Evolutionary conservation across 2,329 filamentous ascomycete species (phyloP).

Genomic region (Colletotrichum sp.): DNA sequence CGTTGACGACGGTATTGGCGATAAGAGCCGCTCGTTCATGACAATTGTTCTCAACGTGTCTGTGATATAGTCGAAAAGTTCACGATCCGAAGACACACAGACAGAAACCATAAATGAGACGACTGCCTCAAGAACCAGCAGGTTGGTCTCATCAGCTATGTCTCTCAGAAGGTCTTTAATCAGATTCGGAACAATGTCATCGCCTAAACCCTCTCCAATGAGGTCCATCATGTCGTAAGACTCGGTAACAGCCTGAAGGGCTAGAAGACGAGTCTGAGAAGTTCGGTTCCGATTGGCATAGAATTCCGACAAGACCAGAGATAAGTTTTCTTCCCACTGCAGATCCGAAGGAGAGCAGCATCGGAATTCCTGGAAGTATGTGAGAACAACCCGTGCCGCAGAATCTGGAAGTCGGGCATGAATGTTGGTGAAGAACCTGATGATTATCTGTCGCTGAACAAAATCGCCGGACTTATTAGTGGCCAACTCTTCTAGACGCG

Average conservation of each 20-base stretch:
- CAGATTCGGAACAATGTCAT: constrained; percentile 62
- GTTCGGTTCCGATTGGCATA: constrained; percentile 67
- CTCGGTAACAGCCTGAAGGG: constrained; percentile 64
- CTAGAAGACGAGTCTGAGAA: constrained; percentile 65
- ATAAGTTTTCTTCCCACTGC: constrained; percentile 70
- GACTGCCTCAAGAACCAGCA: constrained; percentile 66
- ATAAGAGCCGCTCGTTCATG: constrained; percentile 50
- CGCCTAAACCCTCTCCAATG: constrained; percentile 59
- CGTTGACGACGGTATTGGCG: constrained; percentile 39
- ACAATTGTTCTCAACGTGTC: constrained; percentile 57
- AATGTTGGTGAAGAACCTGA: constrained; percentile 69
- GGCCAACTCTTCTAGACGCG: constrained; percentile 54
- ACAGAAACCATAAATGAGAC: constrained; percentile 70
- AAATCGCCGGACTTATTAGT: constrained; percentile 54
- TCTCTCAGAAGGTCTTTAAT: constrained; percentile 66
- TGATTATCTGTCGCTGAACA: constrained; percentile 68
- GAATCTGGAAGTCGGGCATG: constrained; percentile 68
- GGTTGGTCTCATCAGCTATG: constrained; percentile 67
- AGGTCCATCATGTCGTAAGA: constrained; percentile 64
- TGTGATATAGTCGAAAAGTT: constrained; percentile 64
- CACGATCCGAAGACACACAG: constrained; percentile 61
- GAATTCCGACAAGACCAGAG: constrained; percentile 65
- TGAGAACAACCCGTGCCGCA: constrained; percentile 66
- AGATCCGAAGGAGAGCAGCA: constrained; percentile 75
- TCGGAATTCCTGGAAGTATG: constrained; percentile 71